These are phyloP conservation scores for Arthrobotrys musiformis DNA, from an alignment of 2,329 filamentous ascomycete species.

Conservation along the genomic window DNA sequence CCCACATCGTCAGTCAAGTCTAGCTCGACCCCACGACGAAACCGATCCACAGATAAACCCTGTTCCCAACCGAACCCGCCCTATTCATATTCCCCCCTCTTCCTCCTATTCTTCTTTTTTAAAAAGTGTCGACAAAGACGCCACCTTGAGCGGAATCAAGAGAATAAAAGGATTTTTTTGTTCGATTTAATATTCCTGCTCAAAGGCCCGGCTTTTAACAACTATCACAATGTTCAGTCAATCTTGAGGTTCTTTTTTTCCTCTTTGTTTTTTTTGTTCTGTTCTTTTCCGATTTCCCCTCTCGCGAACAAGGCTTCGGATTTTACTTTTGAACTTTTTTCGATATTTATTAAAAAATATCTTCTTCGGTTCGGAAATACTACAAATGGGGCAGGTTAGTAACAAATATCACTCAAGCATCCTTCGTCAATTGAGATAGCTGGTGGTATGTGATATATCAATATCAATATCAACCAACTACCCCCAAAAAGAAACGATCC, in stretches of 20 bases:
- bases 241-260: not conserved
- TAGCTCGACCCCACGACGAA: constrained; percentile 10
- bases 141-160: constrained; percentile 16
- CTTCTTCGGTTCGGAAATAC: not conserved
- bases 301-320: not conserved
- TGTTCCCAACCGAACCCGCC: not conserved
- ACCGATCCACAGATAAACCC: constrained; percentile 5
- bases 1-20: constrained; percentile 9
- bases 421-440: too few species aligned
- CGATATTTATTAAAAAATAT: not conserved
- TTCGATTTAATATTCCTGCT: not conserved
- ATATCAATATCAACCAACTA: not conserved
- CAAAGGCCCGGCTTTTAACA: not conserved
- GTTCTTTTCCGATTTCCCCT: not conserved
- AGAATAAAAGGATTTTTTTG: constrained; percentile 3
- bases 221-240: not conserved
- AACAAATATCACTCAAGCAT: too few species aligned
- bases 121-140: not conserved
- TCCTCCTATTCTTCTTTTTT: not conserved
- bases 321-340: not conserved
- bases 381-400: constrained; percentile 16
- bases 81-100: not conserved
- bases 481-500: not conserved
- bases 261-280: not conserved
- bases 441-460: not conserved